A percentile compares a stretch with the other conserved stretches of the same genome.
phyloP scores from a whole-genome alignment of 495 filamentous ascomycete species.

The Cryomyces minteri region DNA sequence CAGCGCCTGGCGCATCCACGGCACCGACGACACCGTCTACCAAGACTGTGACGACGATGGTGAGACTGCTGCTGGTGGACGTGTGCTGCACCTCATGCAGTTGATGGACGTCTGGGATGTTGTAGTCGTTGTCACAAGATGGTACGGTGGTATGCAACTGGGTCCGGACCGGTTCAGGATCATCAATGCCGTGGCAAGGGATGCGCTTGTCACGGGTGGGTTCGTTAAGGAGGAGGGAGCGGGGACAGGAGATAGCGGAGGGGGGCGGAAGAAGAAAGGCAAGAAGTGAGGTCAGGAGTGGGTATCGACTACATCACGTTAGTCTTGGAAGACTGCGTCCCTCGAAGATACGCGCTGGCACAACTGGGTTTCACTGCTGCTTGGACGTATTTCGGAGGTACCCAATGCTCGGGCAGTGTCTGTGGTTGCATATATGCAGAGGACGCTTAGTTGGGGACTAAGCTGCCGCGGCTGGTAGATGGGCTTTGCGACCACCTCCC shows the following conservation, averaged over 20 bases:
- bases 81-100: constrained; percentile 78
- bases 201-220: constrained; percentile 67
- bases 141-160: constrained; percentile 82
- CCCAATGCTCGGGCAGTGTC: no score
- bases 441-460: no score
- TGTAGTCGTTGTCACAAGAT: constrained; percentile 84
- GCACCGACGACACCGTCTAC: constrained; percentile 25
- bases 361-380: no score
- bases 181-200: constrained; percentile 71
- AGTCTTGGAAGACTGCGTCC: no score
- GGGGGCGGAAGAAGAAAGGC: constrained; percentile 37
- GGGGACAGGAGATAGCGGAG: constrained; percentile 17
- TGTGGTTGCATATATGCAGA: no score
- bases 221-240: constrained; percentile 29
- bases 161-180: constrained; percentile 79
- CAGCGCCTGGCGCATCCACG: constrained; percentile 42
- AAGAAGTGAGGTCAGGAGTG: not conserved
- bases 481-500: no score
- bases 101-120: constrained; percentile 86
- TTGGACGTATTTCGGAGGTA: no score
- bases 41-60: constrained; percentile 96
- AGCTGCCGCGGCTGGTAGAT: no score
- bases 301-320: no score
- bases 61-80: constrained; percentile 79
- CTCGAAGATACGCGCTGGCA: no score